phyloP scores from a whole-genome alignment of 768 basidiomycete species.

The Pseudohyphozyma bogoriensis region DNA sequence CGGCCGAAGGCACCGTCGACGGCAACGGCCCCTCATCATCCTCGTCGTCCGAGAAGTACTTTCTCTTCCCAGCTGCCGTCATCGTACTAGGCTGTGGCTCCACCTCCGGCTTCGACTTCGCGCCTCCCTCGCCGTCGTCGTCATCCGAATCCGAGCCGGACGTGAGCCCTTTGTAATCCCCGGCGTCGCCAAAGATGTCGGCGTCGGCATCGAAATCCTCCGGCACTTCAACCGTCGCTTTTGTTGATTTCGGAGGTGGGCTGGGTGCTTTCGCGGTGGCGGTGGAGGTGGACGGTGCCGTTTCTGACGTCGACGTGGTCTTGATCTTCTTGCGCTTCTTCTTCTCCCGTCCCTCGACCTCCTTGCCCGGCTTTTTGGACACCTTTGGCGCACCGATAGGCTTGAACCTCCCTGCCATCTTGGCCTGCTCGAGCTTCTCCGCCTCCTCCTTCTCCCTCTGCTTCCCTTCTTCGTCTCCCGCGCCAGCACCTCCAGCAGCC shows the following conservation, averaged over 20 bases:
- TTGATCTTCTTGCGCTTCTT: conserved; percentile 27
- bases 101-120: no score
- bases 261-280: neutral
- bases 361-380: neutral
- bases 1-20: conserved; percentile 11
- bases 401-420: conserved; percentile 37
- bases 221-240: no score
- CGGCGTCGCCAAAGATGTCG: conserved; percentile 25
- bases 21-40: neutral
- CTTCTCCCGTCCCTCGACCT: conserved; percentile 4
- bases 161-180: conserved; percentile 19
- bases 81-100: no score
- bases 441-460: neutral
- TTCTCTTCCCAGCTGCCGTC: no score
- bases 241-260: no score
- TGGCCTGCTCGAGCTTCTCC: neutral
- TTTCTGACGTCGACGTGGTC: conserved; percentile 3
- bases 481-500: neutral
- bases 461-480: neutral
- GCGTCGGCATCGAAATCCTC: conserved; percentile 8
- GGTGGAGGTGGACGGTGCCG: neutral
- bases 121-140: no score
- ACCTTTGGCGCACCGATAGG: conserved; percentile 60
- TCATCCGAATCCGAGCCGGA: conserved; percentile 10
- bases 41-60: conserved; percentile 25